These are phyloP conservation scores for Viola odorata DNA, from an alignment of 345 rosid genomes.

Conservation along the genomic window DNA sequence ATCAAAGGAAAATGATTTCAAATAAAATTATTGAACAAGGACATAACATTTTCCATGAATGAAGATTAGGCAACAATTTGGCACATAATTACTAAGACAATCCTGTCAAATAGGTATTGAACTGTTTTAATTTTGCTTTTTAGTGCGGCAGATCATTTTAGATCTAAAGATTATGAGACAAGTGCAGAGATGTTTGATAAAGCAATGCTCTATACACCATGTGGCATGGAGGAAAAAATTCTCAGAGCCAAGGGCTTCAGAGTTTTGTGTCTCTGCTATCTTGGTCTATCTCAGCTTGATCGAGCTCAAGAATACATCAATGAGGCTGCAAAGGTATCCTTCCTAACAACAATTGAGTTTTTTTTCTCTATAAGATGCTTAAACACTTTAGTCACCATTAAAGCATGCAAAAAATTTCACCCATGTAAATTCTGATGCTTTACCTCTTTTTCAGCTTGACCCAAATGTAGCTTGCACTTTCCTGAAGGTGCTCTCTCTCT, in stretches of 20 bases:
- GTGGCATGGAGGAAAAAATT: slow-evolving; percentile 55
- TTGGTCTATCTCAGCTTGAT: slow-evolving; percentile 73
- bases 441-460: slow-evolving; percentile 65
- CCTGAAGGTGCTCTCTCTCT: slow-evolving; percentile 64
- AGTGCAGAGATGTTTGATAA: slow-evolving; percentile 92
- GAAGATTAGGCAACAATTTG: too few relatives aligned
- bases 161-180: slow-evolving; percentile 63
- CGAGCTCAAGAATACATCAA: slow-evolving; percentile 79
- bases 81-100: too few relatives aligned
- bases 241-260: slow-evolving; percentile 90
- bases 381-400: not conserved
- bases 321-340: slow-evolving; percentile 84
- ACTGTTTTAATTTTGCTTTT: slow-evolving; percentile 13
- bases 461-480: slow-evolving; percentile 76
- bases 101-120: not conserved
- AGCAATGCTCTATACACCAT: slow-evolving; percentile 82
- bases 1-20: not conserved
- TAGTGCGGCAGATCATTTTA: slow-evolving; percentile 79
- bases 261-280: slow-evolving; percentile 86
- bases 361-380: not conserved
- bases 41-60: too few relatives aligned
- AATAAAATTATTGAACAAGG: not conserved
- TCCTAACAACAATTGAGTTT: slow-evolving; percentile 3
- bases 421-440: slow-evolving; percentile 1
- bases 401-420: slow-evolving; percentile 1